Evolutionary conservation across 495 filamentous ascomycete genomes (phyloP), one percentile per base, ranked within the genome.

Genomic region (Cenococcum geophilum): DNA sequence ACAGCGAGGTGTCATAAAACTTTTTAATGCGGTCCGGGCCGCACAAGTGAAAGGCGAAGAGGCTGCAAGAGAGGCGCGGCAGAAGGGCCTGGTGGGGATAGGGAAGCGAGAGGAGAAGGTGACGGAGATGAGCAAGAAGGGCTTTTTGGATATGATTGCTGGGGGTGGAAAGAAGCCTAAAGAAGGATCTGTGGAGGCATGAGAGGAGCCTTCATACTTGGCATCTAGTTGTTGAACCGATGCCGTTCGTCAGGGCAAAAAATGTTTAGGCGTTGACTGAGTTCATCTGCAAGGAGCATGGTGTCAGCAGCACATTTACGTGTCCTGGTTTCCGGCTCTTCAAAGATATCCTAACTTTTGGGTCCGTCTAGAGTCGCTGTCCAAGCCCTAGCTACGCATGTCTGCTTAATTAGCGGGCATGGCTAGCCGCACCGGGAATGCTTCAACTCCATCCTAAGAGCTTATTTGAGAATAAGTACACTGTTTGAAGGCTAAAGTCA

Each of bases 101-200:
- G 82, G 78, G 61, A 79, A 86, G 73, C 82, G 86, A 65, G 83
- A 91, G 77, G 90, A 93, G 79, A 86, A 82, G 70, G 83, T 92
- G 45, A 92, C 86, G 57, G 92, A 97, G 78, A 95, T 97, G 86
- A 92, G 87, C 74, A 93, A 92, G 79, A 85, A 96, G 75, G 91
- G 92, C 8, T 98, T 97, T 76, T 76, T 98, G 72, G 91, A 96
- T 55, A 69, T 97, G 72, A 96, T 98, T 74, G 81, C 86, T n/a
- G 79, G 76, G 5, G 83, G 83, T 18, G 74, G 75, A 11, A 82
- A 81, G 73, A 80, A 81, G 72, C 27, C 6, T 32, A 78, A 77
- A 51, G 68, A 64, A 52, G 57, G 42, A 16, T 64, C 57, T 43
- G 61, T 64, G 2, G 65, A 68, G 55, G 61, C 37, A 21, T 68